phyloP scores from a whole-genome alignment of 345 rosid species.

The Aegle marmelos region DNA sequence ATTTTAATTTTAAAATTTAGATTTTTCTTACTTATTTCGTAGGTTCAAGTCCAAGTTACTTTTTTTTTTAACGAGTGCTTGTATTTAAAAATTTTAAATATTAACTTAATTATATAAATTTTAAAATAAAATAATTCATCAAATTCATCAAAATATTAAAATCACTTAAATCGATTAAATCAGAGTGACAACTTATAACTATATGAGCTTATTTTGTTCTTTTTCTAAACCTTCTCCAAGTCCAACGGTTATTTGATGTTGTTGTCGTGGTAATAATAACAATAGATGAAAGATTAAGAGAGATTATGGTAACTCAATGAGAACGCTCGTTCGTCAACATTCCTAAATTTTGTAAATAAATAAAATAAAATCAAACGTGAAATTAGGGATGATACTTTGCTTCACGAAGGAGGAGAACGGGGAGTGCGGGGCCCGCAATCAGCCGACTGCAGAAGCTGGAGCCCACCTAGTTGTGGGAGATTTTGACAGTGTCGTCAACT shows the following conservation, averaged over 20 bases:
- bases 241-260: no score
- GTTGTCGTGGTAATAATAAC: no score
- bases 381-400: conserved; percentile 28
- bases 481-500: background rate
- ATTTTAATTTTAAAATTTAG: background rate
- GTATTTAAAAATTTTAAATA: no score
- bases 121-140: no score
- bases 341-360: background rate
- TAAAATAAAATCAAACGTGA: background rate
- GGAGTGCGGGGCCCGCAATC: background rate
- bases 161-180: background rate
- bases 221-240: background rate
- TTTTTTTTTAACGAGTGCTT: background rate
- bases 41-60: background rate
- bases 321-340: background rate
- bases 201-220: no score
- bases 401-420: conserved; percentile 16
- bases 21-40: no score
- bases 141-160: no score
- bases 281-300: background rate
- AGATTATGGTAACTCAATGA: background rate
- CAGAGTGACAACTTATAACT: no score
- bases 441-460: background rate
- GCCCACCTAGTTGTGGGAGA: background rate
- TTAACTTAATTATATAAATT: no score